phyloP scores from a whole-genome alignment of 495 filamentous ascomycete species.

The Penicillium argentinense region DNA sequence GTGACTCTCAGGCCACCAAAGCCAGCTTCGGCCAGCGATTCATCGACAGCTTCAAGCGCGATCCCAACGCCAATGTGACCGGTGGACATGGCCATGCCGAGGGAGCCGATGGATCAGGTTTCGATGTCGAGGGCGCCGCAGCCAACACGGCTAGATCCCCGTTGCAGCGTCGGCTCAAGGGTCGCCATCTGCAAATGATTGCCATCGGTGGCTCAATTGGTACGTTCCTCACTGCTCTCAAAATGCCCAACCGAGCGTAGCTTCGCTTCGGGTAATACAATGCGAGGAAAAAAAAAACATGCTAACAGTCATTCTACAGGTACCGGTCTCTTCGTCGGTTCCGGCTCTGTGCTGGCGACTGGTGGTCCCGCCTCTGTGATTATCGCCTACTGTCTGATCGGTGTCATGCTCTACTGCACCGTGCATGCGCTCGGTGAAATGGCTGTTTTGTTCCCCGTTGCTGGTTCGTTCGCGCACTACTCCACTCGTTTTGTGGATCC shows the following conservation, averaged over 20 bases:
- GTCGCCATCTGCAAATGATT: slow-evolving; percentile 93
- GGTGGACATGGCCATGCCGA: slow-evolving; percentile 49
- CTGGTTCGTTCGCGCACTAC: slow-evolving; percentile 90
- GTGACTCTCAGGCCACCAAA: slow-evolving; percentile 33
- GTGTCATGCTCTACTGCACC: slow-evolving; percentile 87
- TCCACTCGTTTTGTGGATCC: slow-evolving; percentile 92
- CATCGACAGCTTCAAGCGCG: slow-evolving; percentile 78
- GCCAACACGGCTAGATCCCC: slow-evolving; percentile 73
- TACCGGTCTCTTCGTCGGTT: slow-evolving; percentile 89
- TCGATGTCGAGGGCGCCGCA: slow-evolving; percentile 74
- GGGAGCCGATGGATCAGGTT: slow-evolving; percentile 61
- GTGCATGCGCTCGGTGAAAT: slow-evolving; percentile 91
- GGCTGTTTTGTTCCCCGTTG: slow-evolving; percentile 86
- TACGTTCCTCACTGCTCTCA: slow-evolving; percentile 32
- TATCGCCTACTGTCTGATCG: slow-evolving; percentile 79
- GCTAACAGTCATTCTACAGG: slow-evolving; percentile 58
- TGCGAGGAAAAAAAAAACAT: too few relatives aligned
- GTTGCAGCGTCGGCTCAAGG: slow-evolving; percentile 74
- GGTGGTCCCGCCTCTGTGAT: slow-evolving; percentile 86
- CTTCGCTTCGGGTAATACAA: too few relatives aligned
- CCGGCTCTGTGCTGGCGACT: slow-evolving; percentile 70
- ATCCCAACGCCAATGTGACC: slow-evolving; percentile 65
- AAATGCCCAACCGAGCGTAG: too few relatives aligned
- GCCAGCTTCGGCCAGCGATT: slow-evolving; percentile 47
- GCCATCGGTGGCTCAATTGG: slow-evolving; percentile 95